Evolutionary conservation across 768 basidiomycete genomes (phyloP).

Genomic region (Mycena vulgaris): DNA sequence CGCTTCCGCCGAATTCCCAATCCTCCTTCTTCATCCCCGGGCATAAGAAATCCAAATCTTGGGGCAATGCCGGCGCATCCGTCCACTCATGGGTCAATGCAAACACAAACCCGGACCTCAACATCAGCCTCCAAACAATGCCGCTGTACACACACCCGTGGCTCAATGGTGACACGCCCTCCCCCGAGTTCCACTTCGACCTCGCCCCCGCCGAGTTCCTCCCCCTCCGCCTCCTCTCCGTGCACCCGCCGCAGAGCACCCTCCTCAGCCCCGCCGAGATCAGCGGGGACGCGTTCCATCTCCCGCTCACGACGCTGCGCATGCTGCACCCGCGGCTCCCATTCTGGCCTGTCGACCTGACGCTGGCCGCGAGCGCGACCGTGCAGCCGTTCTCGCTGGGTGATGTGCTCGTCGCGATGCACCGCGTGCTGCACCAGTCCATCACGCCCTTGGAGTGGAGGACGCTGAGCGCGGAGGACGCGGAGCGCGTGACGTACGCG

Average conservation of each 20-base stretch:
- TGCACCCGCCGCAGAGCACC: background rate
- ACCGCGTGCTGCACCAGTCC: too few relatives aligned
- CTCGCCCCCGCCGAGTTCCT: conserved; percentile 44
- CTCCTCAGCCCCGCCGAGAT: conserved; percentile 43
- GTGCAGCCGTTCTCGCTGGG: conserved; percentile 17
- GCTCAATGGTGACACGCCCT: conserved; percentile 50
- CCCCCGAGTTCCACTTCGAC: conserved; percentile 55
- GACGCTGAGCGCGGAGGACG: too few relatives aligned
- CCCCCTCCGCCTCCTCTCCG: background rate
- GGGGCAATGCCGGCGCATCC: conserved; percentile 5
- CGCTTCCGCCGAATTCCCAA: background rate
- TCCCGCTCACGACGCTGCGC: conserved; percentile 54
- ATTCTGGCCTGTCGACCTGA: conserved; percentile 58
- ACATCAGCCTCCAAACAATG: background rate
- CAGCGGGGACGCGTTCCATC: conserved; percentile 54
- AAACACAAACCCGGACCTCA: background rate
- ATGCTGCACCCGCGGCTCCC: conserved; percentile 58
- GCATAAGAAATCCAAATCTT: conserved; percentile 29
- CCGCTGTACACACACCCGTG: conserved; percentile 17
- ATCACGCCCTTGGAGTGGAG: too few relatives aligned
- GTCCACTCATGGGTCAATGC: too few relatives aligned
- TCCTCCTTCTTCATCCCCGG: background rate
- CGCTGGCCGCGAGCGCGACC: conserved; percentile 19
- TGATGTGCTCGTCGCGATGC: conserved; percentile 5
- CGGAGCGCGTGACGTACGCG: too few relatives aligned